Conservation (phyloP, 1,284 basidiomycete species). For the Marasmius sp. region DNA sequence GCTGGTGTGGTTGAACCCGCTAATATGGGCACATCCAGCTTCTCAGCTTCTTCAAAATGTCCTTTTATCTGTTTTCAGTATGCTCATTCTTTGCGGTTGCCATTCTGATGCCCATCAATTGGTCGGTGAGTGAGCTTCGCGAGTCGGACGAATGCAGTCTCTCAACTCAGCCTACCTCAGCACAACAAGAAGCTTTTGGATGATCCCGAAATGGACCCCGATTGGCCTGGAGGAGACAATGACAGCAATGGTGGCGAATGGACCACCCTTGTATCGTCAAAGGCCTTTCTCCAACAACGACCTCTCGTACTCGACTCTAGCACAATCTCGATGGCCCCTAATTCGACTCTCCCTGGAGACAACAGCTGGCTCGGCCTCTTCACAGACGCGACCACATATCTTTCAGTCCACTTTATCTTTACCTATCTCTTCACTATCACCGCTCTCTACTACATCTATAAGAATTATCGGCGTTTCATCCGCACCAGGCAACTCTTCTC, state of each 20-base stretch:
- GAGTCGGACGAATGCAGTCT: background rate
- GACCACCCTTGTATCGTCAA: conserved; percentile 24
- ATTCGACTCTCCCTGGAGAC: conserved; percentile 34
- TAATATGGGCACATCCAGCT: conserved; percentile 48
- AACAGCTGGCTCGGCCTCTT: conserved; percentile 82
- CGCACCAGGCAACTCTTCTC: conserved; percentile 92
- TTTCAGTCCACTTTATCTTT: conserved; percentile 87
- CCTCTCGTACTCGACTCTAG: conserved; percentile 12
- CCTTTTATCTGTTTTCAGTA: conserved; percentile 87
- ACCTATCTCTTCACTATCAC: conserved; percentile 91
- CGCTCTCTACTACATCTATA: conserved; percentile 83
- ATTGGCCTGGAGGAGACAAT: conserved; percentile 41
- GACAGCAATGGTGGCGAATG: conserved; percentile 26
- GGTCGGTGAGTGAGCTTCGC: conserved; percentile 56
- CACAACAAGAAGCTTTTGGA: conserved; percentile 70
- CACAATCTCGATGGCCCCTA: conserved; percentile 20
- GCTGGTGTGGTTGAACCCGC: background rate
- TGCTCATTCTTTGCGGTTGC: conserved; percentile 79
- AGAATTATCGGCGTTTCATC: conserved; percentile 89
- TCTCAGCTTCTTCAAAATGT: conserved; percentile 93
- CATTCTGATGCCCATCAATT: conserved; percentile 89
- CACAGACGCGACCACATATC: conserved; percentile 82
- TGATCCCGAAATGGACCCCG: conserved; percentile 55
- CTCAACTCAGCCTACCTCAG: conserved; percentile 19
- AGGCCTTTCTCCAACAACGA: conserved; percentile 1